Evolutionary conservation across 1,284 basidiomycete species (phyloP).

Genomic region (Fomes fomentarius): DNA sequence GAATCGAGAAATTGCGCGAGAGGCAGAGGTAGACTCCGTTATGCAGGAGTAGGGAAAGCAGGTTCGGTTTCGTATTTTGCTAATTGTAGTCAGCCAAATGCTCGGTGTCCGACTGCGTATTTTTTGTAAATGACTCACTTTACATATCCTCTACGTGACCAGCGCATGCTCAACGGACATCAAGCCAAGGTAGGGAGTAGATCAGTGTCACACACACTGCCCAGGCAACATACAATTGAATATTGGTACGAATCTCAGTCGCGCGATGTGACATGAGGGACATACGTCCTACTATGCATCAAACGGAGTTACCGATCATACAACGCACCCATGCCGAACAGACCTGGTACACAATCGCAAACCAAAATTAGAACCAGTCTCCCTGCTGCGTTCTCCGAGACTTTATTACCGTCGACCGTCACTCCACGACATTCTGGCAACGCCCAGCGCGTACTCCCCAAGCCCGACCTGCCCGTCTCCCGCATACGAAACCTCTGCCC

Average conservation of each 20-base stretch:
- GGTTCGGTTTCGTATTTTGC: too few species aligned
- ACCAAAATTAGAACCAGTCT: neutral
- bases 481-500: too few species aligned
- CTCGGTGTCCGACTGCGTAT: too few species aligned
- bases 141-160: too few species aligned
- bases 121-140: too few species aligned
- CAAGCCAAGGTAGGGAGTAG: too few species aligned
- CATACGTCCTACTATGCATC: neutral
- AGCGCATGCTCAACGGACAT: too few species aligned
- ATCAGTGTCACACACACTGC: too few species aligned
- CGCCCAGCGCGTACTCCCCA: constrained; percentile 29
- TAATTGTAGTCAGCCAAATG: too few species aligned
- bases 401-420: neutral
- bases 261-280: too few species aligned
- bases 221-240: too few species aligned
- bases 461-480: constrained; percentile 8
- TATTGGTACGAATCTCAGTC: too few species aligned
- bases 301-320: neutral
- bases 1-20: neutral
- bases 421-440: constrained; percentile 28
- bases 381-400: neutral
- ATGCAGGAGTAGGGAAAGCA: neutral
- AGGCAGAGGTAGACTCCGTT: neutral
- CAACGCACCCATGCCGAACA: neutral
- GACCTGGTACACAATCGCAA: neutral